phyloP scores from a whole-genome alignment of 257 asterid genomes.

The Solanum pinnatisectum region DNA sequence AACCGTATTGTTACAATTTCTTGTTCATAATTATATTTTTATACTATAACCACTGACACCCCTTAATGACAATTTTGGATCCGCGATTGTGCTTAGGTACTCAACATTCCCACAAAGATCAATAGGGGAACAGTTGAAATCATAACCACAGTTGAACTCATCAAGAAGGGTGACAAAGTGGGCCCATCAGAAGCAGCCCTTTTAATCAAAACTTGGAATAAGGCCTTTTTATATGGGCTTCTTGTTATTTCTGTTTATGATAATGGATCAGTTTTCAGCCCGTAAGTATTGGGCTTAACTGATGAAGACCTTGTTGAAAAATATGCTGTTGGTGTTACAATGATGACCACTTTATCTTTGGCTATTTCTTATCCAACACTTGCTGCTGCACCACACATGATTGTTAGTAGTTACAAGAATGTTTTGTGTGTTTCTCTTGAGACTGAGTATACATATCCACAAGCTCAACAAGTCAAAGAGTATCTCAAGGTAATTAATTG shows the following conservation, averaged over 20 bases:
- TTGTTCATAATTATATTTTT: no score
- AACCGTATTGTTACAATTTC: no score
- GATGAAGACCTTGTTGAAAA: constrained; percentile 76
- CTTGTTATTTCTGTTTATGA: constrained; percentile 57
- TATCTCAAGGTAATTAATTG: constrained; percentile 43
- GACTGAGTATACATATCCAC: constrained; percentile 71
- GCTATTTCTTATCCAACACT: constrained; percentile 76
- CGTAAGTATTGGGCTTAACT: constrained; percentile 65
- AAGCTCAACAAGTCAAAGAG: constrained; percentile 77
- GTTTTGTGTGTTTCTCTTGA: constrained; percentile 55
- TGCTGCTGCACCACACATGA: constrained; percentile 95
- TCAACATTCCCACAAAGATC: constrained; percentile 89
- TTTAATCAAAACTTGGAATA: constrained; percentile 80
- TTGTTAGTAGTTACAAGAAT: constrained; percentile 72
- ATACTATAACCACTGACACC: not conserved
- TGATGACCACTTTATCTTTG: constrained; percentile 56
- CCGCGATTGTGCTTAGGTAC: constrained; percentile 23
- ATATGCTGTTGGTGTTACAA: constrained; percentile 62
- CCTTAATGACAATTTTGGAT: not conserved
- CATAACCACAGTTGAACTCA: constrained; percentile 86
- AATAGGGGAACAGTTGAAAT: constrained; percentile 99
- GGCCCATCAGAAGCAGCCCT: constrained; percentile 96
- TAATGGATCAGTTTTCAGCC: constrained; percentile 85
- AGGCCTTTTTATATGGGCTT: constrained; percentile 91
- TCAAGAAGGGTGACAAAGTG: constrained; percentile 97